phyloP scores from a whole-genome alignment of 345 rosid genomes.

The Hirschfeldia incana region DNA sequence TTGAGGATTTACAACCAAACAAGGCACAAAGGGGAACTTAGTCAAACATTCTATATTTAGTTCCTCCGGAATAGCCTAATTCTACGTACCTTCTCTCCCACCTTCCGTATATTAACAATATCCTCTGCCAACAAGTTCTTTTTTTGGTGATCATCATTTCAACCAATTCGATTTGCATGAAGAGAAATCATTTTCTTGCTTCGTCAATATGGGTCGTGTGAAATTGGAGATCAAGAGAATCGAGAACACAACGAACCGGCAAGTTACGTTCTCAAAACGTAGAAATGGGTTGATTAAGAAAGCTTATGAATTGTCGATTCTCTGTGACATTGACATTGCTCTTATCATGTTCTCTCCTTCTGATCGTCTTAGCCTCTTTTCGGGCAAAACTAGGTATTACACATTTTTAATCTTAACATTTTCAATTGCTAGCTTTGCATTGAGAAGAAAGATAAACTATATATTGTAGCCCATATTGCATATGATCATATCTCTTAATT shows the following conservation, averaged over 20 bases:
- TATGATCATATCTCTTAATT: background rate
- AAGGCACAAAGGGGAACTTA: background rate
- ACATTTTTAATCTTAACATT: background rate
- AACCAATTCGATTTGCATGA: background rate
- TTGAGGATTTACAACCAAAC: background rate
- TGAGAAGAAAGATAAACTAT: background rate
- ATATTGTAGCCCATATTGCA: background rate
- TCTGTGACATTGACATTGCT: background rate
- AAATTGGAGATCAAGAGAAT: background rate
- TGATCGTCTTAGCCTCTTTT: conserved; percentile 50
- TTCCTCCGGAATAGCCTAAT: background rate
- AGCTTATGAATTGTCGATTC: background rate
- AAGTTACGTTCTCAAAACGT: background rate
- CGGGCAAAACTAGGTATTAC: conserved; percentile 62
- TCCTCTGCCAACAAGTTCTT: background rate
- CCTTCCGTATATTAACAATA: background rate
- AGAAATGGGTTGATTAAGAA: background rate
- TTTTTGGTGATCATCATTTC: background rate
- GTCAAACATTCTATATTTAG: background rate
- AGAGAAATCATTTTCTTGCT: background rate
- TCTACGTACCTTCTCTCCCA: background rate
- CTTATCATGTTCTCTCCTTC: background rate
- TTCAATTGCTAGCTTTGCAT: background rate
- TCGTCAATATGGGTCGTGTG: background rate
- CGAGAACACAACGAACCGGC: background rate